phyloP scores from a whole-genome alignment of 2,329 filamentous ascomycete genomes.

The Colletotrichum spaethianum region DNA sequence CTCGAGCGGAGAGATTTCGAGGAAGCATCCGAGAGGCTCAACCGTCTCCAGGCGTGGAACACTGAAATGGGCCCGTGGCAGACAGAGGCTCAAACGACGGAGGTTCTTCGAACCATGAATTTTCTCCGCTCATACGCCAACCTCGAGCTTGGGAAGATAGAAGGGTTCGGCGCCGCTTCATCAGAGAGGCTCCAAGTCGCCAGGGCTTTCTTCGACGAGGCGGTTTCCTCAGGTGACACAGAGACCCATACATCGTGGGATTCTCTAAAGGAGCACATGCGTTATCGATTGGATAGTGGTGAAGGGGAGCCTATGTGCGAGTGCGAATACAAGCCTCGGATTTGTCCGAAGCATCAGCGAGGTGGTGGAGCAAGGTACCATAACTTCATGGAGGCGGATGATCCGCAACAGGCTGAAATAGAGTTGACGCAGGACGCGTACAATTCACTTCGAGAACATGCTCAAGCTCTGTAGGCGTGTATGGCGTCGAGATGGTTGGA shows the following conservation, averaged over 20 bases:
- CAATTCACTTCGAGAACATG: constrained; percentile 1
- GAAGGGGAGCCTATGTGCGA: not conserved
- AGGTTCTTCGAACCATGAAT: constrained; percentile 23
- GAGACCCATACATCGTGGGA: constrained; percentile 6
- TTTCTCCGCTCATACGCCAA: constrained; percentile 26
- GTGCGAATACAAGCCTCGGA: constrained; percentile 20
- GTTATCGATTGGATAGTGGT: not conserved
- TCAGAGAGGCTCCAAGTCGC: not conserved
- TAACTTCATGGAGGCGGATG: constrained; percentile 27
- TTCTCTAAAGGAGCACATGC: not conserved
- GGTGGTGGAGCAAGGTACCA: constrained; percentile 11
- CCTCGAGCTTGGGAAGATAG: not conserved
- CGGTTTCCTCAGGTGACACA: not conserved
- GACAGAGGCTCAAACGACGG: not conserved
- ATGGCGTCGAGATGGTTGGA: not conserved
- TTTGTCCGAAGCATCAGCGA: constrained; percentile 8
- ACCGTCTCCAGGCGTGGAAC: constrained; percentile 10
- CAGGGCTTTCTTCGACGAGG: not conserved
- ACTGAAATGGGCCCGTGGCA: not conserved
- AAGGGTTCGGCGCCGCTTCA: not conserved
- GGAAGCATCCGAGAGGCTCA: constrained; percentile 2
- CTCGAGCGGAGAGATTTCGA: constrained; percentile 4
- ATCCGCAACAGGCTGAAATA: constrained; percentile 5
- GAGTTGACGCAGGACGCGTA: constrained; percentile 27
- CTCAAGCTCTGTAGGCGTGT: not conserved